Evolutionary conservation across 257 asterid species (phyloP).

Genomic region (Plantago major): DNA sequence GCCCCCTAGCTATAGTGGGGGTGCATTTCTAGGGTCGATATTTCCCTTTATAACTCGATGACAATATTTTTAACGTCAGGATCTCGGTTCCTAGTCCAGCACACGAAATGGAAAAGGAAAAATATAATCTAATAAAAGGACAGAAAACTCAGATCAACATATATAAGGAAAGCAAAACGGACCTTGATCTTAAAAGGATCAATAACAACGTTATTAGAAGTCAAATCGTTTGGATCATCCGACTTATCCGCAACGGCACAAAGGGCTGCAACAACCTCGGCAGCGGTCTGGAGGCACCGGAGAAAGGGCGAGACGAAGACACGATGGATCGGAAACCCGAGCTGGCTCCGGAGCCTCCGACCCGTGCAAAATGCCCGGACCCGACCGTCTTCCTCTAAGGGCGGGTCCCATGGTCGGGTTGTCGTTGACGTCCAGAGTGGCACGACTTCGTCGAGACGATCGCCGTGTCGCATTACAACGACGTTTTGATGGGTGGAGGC

Average conservation of each 20-base stretch:
- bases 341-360: slow-evolving; percentile 36
- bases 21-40: too few relatives aligned
- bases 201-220: slow-evolving; percentile 49
- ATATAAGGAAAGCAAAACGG: background rate
- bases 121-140: background rate
- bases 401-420: slow-evolving; percentile 89
- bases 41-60: too few relatives aligned
- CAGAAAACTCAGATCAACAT: background rate
- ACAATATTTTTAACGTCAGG: too few relatives aligned
- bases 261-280: slow-evolving; percentile 58
- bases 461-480: slow-evolving; percentile 95
- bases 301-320: slow-evolving; percentile 79
- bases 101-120: background rate
- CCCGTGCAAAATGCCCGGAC: slow-evolving; percentile 75
- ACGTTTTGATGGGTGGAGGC: slow-evolving; percentile 42
- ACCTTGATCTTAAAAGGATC: slow-evolving; percentile 84
- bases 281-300: slow-evolving; percentile 87
- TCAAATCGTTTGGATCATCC: slow-evolving; percentile 36
- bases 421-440: slow-evolving; percentile 73
- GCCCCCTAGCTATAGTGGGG: too few relatives aligned
- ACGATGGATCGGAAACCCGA: slow-evolving; percentile 66
- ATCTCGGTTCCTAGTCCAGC: too few relatives aligned
- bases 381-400: slow-evolving; percentile 65
- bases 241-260: slow-evolving; percentile 43
- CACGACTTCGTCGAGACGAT: slow-evolving; percentile 64